Base-by-base conservation (phyloP, 495 filamentous ascomycete species). In the Margaritispora aquatica region DNA sequence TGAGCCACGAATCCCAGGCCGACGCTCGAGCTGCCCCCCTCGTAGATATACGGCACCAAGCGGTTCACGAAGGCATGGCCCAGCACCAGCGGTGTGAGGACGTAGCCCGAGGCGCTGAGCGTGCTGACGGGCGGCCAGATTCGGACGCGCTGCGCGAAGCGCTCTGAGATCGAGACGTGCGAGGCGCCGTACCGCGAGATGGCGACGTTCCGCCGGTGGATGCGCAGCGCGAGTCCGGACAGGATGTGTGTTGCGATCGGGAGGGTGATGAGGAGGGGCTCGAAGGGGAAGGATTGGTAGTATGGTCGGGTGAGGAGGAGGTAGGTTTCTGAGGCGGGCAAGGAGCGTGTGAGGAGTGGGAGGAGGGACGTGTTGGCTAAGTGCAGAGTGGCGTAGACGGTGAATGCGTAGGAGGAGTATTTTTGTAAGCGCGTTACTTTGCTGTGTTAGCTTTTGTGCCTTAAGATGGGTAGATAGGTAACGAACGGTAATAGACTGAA, bases 331-430 rank as follows among this genome's bases (percentile, higher is more conserved):
- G 78, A 78, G 57, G 77, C 74, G 1, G 77, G 70, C 29, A 81
- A 76, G 48, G 79, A 80, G 51, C 74, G 74, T 34, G 77, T 74
- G 55, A 79, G 57, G 22, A 92, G 81, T 0, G 89, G 89, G 29
- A 90, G 82, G 41, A 92, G 67, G 1, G 88, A 86, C n/a, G 86
- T 89, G 48, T 88, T 96, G 49, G 87, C 79, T 51, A 94, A 75
- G 73, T 97, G 92, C 54, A 93, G 72, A 53, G 81, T 73, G 50
- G 84, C 75, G 80, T 93, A 97, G 62, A 88, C 68, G 44, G 84
- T 85, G 69, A 96, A 91, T 38, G 88, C 85, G 71, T 96, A 96
- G 65, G 87, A 87, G 15, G 89, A 92, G 77, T 94, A 96, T 70
- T 80, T 84, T 68, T 96, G 92, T 26, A 92, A 75, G 48, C 88